These are phyloP conservation scores for Ophiostoma piceae DNA, from an alignment of 2,329 filamentous ascomycete species.

Conservation along the genomic window DNA sequence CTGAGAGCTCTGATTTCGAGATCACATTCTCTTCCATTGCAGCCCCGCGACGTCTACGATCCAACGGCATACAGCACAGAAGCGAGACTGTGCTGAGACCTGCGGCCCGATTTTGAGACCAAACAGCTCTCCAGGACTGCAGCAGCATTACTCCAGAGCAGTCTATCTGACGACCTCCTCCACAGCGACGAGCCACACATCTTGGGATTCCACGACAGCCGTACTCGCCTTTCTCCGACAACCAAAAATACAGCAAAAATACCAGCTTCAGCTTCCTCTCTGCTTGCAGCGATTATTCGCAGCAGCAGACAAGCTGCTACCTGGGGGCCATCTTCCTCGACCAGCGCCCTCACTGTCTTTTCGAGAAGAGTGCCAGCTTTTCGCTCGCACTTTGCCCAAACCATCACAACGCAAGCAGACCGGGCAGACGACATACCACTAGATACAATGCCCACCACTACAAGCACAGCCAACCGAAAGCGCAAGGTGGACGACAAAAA, in stretches of 20 bases:
- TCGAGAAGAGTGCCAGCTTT: neutral
- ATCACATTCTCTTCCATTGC: neutral
- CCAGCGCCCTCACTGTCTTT: neutral
- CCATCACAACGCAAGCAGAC: neutral
- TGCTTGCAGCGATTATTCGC: conserved; percentile 10
- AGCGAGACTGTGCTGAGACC: neutral
- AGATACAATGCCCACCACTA: conserved; percentile 15
- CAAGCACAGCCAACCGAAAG: conserved; percentile 38
- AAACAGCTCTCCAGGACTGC: neutral
- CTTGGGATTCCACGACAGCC: neutral
- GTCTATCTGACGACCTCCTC: neutral
- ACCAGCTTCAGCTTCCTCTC: neutral
- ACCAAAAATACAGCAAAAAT: neutral
- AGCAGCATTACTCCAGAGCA: neutral
- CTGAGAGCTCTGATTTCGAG: neutral
- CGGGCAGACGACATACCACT: neutral
- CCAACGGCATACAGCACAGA: neutral
- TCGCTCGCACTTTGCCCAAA: neutral
- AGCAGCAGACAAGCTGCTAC: neutral
- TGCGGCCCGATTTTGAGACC: neutral
- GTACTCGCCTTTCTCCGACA: neutral
- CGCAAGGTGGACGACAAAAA: conserved; percentile 43
- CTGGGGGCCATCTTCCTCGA: neutral
- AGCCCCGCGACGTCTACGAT: neutral
- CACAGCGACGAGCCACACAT: neutral